A percentile compares a stretch with the other conserved stretches of the same genome.
phyloP scores from a whole-genome alignment of 1,284 basidiomycete genomes.

The Sporisorium iseilematis-ciliati region DNA sequence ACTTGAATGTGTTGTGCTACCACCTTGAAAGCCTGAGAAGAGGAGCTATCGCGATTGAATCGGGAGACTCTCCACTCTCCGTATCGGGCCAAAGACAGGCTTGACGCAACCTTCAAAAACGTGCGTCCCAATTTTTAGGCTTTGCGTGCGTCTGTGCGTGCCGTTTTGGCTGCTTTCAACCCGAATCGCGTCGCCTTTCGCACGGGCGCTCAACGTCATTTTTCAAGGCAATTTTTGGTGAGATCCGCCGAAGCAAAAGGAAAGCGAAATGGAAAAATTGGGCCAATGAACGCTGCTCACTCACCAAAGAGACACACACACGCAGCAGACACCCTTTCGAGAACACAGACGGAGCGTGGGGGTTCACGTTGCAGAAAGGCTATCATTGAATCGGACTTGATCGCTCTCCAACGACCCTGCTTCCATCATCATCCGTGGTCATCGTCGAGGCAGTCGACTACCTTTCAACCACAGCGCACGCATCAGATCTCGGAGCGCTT shows the following conservation, averaged over 20 bases:
- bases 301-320: slow-evolving; percentile 17
- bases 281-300: slow-evolving; percentile 30
- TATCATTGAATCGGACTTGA: not conserved
- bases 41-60: not conserved
- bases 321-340: not conserved
- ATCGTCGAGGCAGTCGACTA: not conserved
- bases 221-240: not conserved
- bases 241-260: not conserved
- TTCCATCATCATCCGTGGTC: not conserved
- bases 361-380: not conserved
- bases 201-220: slow-evolving; percentile 13
- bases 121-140: not conserved
- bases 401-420: not conserved
- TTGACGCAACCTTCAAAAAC: not conserved
- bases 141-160: slow-evolving; percentile 8
- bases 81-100: not conserved
- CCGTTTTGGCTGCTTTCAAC: not conserved
- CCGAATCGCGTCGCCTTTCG: not conserved
- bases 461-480: not conserved
- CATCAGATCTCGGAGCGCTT: not conserved
- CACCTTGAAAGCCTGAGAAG: not conserved
- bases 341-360: not conserved
- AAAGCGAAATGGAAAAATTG: slow-evolving; percentile 8
- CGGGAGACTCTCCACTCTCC: not conserved
- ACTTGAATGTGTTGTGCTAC: not conserved